phyloP scores from a whole-genome alignment of 1,139 yeast species.

The Taphrina flavorubra region DNA sequence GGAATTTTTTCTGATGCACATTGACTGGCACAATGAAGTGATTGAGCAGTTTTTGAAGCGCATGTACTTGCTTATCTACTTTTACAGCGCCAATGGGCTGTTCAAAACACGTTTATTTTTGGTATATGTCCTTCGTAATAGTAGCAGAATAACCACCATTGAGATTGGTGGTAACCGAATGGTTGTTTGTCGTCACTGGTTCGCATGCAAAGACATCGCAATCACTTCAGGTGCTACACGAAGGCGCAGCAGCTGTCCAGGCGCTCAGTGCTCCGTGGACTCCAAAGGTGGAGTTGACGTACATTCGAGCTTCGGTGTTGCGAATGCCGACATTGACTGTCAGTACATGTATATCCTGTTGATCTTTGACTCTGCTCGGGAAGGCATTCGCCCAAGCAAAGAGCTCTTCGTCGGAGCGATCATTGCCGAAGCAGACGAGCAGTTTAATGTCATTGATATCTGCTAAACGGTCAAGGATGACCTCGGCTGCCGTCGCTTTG shows the following conservation, averaged over 20 bases:
- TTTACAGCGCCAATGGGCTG: too few species aligned
- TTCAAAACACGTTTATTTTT: too few species aligned
- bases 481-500: constrained; percentile 60
- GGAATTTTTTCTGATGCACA: too few species aligned
- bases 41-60: too few species aligned
- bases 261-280: constrained; percentile 25
- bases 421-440: constrained; percentile 51
- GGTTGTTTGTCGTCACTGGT: too few species aligned
- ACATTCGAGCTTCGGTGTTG: constrained; percentile 34
- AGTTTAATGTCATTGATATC: constrained; percentile 32
- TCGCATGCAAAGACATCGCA: too few species aligned
- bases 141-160: too few species aligned
- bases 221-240: too few species aligned
- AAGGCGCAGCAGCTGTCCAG: constrained; percentile 4
- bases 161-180: too few species aligned
- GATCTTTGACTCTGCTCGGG: neutral
- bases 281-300: constrained; percentile 38
- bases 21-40: too few species aligned
- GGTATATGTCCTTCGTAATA: too few species aligned
- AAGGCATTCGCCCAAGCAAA: constrained; percentile 63
- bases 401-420: constrained; percentile 67
- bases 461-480: constrained; percentile 9
- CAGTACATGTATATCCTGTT: neutral
- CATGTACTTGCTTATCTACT: too few species aligned
- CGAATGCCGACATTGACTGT: constrained; percentile 35